Base-by-base conservation (phyloP, 129 eudicot genomes). In the Centella asiatica region DNA sequence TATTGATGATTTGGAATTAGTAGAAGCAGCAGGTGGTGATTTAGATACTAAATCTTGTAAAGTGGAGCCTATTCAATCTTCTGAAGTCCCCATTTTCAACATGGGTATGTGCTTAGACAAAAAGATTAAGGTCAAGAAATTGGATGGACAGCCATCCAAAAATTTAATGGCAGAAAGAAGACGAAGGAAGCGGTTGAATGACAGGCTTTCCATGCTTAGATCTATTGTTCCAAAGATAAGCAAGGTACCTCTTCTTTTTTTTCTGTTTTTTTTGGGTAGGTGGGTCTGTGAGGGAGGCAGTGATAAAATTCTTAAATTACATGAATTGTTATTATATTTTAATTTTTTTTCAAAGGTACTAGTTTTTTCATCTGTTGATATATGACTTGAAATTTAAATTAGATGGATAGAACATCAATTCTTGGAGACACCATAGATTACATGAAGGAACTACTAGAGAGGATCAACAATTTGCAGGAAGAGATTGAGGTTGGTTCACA, bases 351-450 rank as follows among this genome's bases (percentile, higher is more conserved):
- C 29, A 7, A 23, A 9, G 4, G n/a, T n/a, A n/a, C n/a, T 10
- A 1, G 14, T 14, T 17, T 7, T 17, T 49, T 3, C 22, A 53
- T 53, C 23, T 25, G 33, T 14, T 53, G n/a, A 2, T 10, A 12
- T 51, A 20, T 50, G 9, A 12, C 57, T 11, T 12, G n/a, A 32
- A 25, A 53, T 25, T 6, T 26, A 15, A 25, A 15, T 14, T 6
- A 53, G 59, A 53, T 53, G 59, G 59, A 53, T 29, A 27, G 59
- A 19, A 27, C 59, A 27, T 53, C 59, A 27, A 53, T 53, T 11
- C 59, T 53, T 53, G 59, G 59, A 24, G 59, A 53, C 36, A 53
- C 59, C 14, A 53, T 53, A 53, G 59, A 53, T 53, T 53, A 53
- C 59, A 53, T 53, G 59, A 53, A 53, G 59, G 59, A 53, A 15